These are phyloP conservation scores for Fraxinus sp. DNA, from an alignment of 305 asterid species.

Conservation along the genomic window DNA sequence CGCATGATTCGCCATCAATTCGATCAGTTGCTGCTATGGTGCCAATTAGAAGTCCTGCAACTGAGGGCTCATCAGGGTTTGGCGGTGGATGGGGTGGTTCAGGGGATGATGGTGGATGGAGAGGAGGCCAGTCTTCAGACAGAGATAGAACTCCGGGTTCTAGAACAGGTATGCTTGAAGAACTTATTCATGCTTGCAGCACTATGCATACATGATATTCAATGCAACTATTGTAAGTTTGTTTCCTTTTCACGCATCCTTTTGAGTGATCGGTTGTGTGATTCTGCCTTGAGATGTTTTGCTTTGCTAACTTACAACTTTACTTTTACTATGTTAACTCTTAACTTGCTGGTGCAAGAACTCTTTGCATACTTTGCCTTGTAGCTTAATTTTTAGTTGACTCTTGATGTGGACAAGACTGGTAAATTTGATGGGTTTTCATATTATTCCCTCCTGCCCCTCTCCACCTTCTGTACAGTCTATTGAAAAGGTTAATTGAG, in stretches of 20 bases:
- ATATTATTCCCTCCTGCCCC: not conserved
- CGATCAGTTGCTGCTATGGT: slow-evolving; percentile 91
- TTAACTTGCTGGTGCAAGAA: not conserved
- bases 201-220: not conserved
- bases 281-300: not conserved
- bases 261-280: not conserved
- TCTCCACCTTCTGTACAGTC: not conserved
- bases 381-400: not conserved
- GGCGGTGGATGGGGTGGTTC: slow-evolving; percentile 78
- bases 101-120: slow-evolving; percentile 70
- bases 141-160: slow-evolving; percentile 56
- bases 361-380: not conserved
- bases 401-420: not conserved
- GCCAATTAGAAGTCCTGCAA: slow-evolving; percentile 80
- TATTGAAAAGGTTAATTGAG: not conserved
- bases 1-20: slow-evolving; percentile 67
- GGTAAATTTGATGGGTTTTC: not conserved
- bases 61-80: slow-evolving; percentile 63
- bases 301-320: not conserved
- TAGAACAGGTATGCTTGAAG: slow-evolving; percentile 54
- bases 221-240: not conserved
- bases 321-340: not conserved
- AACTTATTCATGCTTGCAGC: slow-evolving; percentile 2
- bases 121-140: slow-evolving; percentile 60
- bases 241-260: not conserved